phyloP scores from a whole-genome alignment of 352 stramenopile genomes.

The Pythium guiyangense region DNA sequence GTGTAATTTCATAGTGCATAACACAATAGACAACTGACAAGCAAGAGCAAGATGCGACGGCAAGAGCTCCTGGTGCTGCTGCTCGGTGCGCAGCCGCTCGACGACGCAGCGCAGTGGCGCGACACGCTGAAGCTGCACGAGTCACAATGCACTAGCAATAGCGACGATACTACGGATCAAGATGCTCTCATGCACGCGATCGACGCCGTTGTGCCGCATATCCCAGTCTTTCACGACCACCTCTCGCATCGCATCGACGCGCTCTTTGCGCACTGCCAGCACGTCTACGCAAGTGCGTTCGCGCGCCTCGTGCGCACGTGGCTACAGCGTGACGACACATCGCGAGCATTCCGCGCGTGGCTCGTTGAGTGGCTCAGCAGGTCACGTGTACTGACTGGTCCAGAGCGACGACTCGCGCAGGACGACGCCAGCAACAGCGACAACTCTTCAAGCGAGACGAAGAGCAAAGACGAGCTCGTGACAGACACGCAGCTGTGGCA shows the following conservation, averaged over 20 bases:
- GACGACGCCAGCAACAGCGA: not conserved
- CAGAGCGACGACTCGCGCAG: not conserved
- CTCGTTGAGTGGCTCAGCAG: constrained; percentile 25
- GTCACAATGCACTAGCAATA: not conserved
- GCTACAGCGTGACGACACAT: constrained; percentile 15
- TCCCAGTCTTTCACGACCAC: constrained; percentile 38
- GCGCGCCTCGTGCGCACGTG: constrained; percentile 23
- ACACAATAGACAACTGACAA: not conserved
- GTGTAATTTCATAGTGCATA: too few relatives aligned
- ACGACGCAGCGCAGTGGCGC: constrained; percentile 22
- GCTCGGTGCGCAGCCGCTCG: constrained; percentile 13
- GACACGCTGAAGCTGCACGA: constrained; percentile 5
- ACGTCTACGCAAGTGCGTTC: constrained; percentile 19
- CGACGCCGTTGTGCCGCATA: constrained; percentile 31
- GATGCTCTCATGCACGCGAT: constrained; percentile 17
- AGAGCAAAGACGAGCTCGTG: too few relatives aligned
- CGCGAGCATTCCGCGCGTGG: constrained; percentile 32
- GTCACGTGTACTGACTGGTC: not conserved
- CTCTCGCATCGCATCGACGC: constrained; percentile 21
- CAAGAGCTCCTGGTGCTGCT: constrained; percentile 24
- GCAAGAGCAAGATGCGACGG: not conserved
- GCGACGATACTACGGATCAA: too few relatives aligned
- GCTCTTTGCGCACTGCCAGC: constrained; percentile 27
- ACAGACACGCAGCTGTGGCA: constrained; percentile 26
- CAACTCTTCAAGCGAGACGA: not conserved